Base-by-base conservation (phyloP, 1,284 basidiomycete species). In the Pseudozyma sp. region DNA sequence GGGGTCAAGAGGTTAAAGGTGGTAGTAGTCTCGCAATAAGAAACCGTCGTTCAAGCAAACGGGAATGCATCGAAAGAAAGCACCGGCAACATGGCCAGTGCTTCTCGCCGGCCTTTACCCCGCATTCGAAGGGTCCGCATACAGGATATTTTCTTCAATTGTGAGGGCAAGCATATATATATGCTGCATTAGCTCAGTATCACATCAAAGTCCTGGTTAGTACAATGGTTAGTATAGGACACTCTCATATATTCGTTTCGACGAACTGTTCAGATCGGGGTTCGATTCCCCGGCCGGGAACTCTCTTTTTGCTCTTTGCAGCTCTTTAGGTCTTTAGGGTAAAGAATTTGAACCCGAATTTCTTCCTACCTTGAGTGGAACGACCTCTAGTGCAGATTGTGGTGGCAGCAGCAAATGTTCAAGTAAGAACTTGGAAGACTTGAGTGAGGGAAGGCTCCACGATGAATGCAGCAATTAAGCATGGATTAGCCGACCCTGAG, bases 251-350 rank as follows among this genome's bases (percentile, higher is more conserved):
- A 4, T 16, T 50, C 0, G 45, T 16, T 0, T 39, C 2, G 11
- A 8, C 13, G 16, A 52, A 55, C 65, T 73, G 70, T 56, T 73
- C 70, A 73, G 65, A 65, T 73, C 70, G 61, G 70, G 70, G 70
- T 73, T 73, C 70, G 65, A 73, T 69, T 73, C 70, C 70, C 65
- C 61, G 70, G 65, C 70, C 61, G 70, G 70, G 70, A 73, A 73
- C 14, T 42, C 49, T 43, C 36, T 67, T 54, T 45, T 39, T 54
- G 21, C 48, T n/a, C n/a, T n/a, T n/a, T n/a, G n/a, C n/a, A n/a
- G n/a, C n/a, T n/a, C n/a, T n/a, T n/a, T n/a, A n/a, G n/a, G n/a
- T n/a, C n/a, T n/a, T n/a, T n/a, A n/a, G n/a, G n/a, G n/a, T n/a
- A n/a, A n/a, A n/a, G n/a, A n/a, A n/a, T n/a, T n/a, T n/a, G n/a